Percentiles rank a stretch among this genome's conserved stretches.
Conservation (phyloP, 805 yeast genomes). For the Candida silvicultrix region DNA sequence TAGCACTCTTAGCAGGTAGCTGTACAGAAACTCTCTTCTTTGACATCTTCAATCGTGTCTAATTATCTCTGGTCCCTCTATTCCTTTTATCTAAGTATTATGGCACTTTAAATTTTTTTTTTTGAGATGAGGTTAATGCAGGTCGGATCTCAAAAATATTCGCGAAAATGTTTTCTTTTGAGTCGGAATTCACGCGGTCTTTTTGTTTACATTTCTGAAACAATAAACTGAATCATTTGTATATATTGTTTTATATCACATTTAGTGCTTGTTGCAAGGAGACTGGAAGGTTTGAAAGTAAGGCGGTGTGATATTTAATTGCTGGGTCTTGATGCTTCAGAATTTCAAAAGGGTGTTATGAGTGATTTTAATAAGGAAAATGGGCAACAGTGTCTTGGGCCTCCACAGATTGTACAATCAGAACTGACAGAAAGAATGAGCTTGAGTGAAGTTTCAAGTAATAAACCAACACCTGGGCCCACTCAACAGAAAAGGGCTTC, state of each 20-base stretch:
- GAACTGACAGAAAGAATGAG: not conserved
- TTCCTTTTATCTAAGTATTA: not conserved
- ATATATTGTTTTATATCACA: too few species aligned
- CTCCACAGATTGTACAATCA: not conserved
- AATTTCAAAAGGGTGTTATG: too few species aligned
- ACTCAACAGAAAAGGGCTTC: not conserved
- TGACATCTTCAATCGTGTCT: slow-evolving; percentile 8
- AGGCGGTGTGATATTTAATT: too few species aligned
- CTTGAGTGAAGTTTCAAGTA: not conserved
- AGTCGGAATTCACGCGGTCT: not conserved
- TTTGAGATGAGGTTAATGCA: not conserved
- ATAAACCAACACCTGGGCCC: not conserved
- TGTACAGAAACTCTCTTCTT: slow-evolving; percentile 15
- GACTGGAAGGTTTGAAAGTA: too few species aligned
- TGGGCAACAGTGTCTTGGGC: not conserved
- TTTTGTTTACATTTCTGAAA: not conserved
- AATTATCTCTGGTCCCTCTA: not conserved
- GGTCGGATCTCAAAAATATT: not conserved
- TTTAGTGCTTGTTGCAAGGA: too few species aligned
- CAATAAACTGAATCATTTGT: too few species aligned
- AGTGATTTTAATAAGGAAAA: not conserved
- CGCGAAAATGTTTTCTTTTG: too few species aligned
- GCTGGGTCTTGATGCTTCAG: too few species aligned
- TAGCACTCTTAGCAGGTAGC: slow-evolving; percentile 5
- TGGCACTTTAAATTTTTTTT: not conserved